Evolutionary conservation across 768 basidiomycete genomes (phyloP), one percentile per base, ranked within the genome.

Genomic region (Filobasidium floriforme): DNA sequence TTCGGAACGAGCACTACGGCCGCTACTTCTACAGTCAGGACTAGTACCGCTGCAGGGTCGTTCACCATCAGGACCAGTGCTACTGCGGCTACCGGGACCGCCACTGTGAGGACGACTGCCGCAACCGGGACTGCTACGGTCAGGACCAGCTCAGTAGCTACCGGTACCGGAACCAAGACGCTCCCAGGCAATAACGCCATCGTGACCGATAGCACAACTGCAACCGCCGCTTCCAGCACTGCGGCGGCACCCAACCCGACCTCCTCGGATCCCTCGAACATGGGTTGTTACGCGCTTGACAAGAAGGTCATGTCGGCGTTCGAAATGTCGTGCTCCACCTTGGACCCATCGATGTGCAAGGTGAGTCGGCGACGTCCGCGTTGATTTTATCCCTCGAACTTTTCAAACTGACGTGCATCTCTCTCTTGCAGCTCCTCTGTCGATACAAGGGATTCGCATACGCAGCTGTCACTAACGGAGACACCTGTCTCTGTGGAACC

Each of bases 401-500:
- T 12, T 5, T 51, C 3, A 12, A 51, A 12, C 46, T 24, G 46
- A 51, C 46, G 4, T 51, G 3, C 4, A 24, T 12, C 24, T 51
- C 5, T 51, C 12, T 5, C 46, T n/a, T 51, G 24, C 46, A 51
- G 46, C 19, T 51, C 24, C 46, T 51, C 46, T 75, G 73, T 61
- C 55, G 65, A 52, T 61, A 59, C 41, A 65, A 66, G 52, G 71
- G 72, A 1, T 72, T 65, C 63, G 63, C 68, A 0, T 65, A 70
- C 41, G 72, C 74, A 14, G 72, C 62, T 49, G 28, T 70, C 11
- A 68, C 62, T 28, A 67, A 65, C 62, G 74, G 71, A 14, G 72
- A 72, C 62, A 63, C 63, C 1, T 77, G 76, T 68, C 41, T 59
- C 10, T 77, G 76, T 68, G 71, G 70, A 19, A 67, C 66, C 64